Evolutionary conservation across 176 grass and related monocot species (phyloP).

Genomic region (Avena eriantha): DNA sequence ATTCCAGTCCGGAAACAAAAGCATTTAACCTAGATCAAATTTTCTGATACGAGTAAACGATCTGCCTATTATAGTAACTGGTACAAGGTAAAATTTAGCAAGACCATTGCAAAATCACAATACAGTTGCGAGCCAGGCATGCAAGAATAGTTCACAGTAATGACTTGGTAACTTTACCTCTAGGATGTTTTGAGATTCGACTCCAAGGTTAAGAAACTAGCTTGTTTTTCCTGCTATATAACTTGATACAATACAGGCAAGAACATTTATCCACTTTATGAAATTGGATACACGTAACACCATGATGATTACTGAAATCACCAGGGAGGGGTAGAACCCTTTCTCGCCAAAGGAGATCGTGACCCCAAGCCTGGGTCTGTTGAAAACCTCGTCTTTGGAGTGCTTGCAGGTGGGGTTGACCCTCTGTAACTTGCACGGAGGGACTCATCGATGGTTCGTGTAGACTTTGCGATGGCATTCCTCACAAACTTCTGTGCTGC

Average conservation of each 20-base stretch:
- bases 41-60: not conserved
- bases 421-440: constrained; percentile 96
- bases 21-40: not conserved
- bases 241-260: constrained; percentile 45
- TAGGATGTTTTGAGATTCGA: not conserved
- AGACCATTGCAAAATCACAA: constrained; percentile 5
- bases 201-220: constrained; percentile 11
- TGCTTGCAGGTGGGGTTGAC: constrained; percentile 59
- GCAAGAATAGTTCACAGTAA: constrained; percentile 1
- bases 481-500: constrained; percentile 94
- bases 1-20: not conserved
- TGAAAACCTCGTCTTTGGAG: constrained; percentile 85
- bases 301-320: constrained; percentile 46
- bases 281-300: constrained; percentile 33
- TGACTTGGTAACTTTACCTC: not conserved
- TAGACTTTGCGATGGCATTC: constrained; percentile 82
- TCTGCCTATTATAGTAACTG: not conserved
- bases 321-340: constrained; percentile 76
- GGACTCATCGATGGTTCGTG: constrained; percentile 75
- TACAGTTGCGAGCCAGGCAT: not conserved
- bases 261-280: constrained; percentile 10
- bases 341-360: constrained; percentile 68
- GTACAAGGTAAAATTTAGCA: not conserved
- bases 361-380: constrained; percentile 71
- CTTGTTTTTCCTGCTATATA: constrained; percentile 29